Base-by-base conservation (phyloP, 2,329 filamentous ascomycete species). In the Cytospora leucostoma region DNA sequence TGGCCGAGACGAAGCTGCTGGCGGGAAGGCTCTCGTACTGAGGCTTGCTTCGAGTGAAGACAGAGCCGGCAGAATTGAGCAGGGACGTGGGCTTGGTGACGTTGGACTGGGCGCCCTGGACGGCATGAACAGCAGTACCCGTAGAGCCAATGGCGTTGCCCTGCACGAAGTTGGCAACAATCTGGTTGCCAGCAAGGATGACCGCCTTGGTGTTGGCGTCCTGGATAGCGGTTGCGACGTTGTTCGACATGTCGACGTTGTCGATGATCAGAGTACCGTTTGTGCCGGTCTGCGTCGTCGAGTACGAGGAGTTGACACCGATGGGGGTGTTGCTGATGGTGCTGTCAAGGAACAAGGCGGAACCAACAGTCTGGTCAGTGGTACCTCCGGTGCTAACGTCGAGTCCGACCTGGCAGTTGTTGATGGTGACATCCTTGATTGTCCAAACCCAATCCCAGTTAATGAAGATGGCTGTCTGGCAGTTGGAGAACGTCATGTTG, bases 361-460 rank as follows among this genome's bases (percentile, higher is more conserved):
- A 97, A 62, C 95, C 95, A 59, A 97, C 93, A 12, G 87, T 89
- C 78, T 95, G 90, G 69, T 72, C 69, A n/a, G 81, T 78, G 37
- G 79, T 74, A 33, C 81, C 84, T 56, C 86, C 84, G 68, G 84
- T 85, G 59, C 88, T 85, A 87, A 96, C 92, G 76, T 96, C 90
- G 67, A 96, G 79, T 61, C 91, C 92, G 47, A 93, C 77, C n/a
- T 80, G 78, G 73, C 89, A 91, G 73, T 89, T 86, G 74, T 92
- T 87, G 76, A 96, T 91, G 53, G 78, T 83, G 44, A 96, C 69
- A 40, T 85, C 89, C 73, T 94, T 92, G 77, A 95, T 86, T 52
- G 88, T 87, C 89, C 90, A 96, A 19, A 87, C 81, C 92, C 92
- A 96, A 79, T 94, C 91, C 92, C 92, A 96, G 80, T 93, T 93